A percentile compares a stretch with the other conserved stretches of the same genome.
Evolutionary conservation across 2,329 filamentous ascomycete species (phyloP).

Genomic region (Epichloe hybrida): DNA sequence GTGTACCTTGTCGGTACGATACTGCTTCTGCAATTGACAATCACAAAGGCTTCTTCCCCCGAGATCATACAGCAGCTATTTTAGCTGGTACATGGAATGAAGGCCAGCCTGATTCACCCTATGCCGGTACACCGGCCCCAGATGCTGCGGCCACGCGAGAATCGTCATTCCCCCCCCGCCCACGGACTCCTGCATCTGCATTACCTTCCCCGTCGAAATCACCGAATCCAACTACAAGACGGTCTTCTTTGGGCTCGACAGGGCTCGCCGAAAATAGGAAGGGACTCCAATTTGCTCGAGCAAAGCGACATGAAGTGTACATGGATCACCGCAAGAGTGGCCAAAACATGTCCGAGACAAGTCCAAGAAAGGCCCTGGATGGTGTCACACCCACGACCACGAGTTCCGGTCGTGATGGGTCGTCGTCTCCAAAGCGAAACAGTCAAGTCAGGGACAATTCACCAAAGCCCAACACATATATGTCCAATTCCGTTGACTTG

Average conservation of each 20-base stretch:
- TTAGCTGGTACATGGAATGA: constrained; percentile 48
- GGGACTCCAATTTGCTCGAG: neutral
- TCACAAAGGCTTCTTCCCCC: constrained; percentile 12
- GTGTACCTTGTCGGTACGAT: constrained; percentile 20
- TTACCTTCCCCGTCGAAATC: neutral
- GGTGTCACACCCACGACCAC: neutral
- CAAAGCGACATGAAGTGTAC: neutral
- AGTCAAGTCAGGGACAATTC: neutral
- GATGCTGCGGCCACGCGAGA: constrained; percentile 10
- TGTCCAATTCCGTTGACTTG: neutral
- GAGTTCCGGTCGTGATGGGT: constrained; percentile 8
- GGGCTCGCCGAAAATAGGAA: neutral
- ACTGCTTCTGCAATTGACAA: constrained; percentile 16
- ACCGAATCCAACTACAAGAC: neutral
- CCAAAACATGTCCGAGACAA: neutral
- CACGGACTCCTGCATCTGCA: constrained; percentile 1
- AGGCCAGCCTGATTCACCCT: constrained; percentile 46
- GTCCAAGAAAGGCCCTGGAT: neutral
- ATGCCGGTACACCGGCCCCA: constrained; percentile 14
- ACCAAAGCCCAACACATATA: neutral
- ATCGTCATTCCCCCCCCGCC: constrained; percentile 1
- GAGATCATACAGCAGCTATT: constrained; percentile 41
- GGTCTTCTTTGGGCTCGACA: neutral
- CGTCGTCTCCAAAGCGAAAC: constrained; percentile 8
- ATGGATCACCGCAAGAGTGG: neutral